phyloP scores from a whole-genome alignment of 495 filamentous ascomycete species.

The Neurospora tetraspora region DNA sequence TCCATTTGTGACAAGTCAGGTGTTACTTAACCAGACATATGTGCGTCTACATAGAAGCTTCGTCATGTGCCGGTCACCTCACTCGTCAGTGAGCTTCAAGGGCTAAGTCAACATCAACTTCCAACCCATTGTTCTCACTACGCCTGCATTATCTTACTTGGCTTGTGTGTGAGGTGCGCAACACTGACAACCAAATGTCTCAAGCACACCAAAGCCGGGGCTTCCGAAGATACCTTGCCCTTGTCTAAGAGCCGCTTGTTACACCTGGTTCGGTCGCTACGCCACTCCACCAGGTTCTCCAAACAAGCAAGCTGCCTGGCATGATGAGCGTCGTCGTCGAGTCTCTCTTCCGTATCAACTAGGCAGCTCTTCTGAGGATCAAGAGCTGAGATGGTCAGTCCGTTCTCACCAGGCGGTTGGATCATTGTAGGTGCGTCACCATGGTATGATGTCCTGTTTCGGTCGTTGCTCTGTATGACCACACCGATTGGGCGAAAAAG shows the following conservation, averaged over 20 bases:
- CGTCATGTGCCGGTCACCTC: not conserved
- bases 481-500: not conserved
- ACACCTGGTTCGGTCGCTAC: not conserved
- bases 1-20: not conserved
- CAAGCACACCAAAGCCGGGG: not conserved
- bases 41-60: not conserved
- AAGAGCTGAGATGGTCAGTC: not conserved
- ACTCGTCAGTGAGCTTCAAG: not conserved
- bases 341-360: not conserved
- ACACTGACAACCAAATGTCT: not conserved
- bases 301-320: not conserved
- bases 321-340: not conserved
- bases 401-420: not conserved
- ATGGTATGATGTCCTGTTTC: not conserved
- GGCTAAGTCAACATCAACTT: not conserved
- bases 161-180: not conserved
- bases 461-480: not conserved
- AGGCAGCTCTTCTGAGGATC: not conserved
- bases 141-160: not conserved
- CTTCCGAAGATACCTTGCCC: not conserved
- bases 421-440: not conserved
- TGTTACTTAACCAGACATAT: not conserved
- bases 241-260: not conserved
- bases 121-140: not conserved
- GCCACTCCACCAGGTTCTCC: not conserved